These are phyloP conservation scores for Fomes fomentarius DNA, from an alignment of 1,284 basidiomycete species.

Conservation along the genomic window DNA sequence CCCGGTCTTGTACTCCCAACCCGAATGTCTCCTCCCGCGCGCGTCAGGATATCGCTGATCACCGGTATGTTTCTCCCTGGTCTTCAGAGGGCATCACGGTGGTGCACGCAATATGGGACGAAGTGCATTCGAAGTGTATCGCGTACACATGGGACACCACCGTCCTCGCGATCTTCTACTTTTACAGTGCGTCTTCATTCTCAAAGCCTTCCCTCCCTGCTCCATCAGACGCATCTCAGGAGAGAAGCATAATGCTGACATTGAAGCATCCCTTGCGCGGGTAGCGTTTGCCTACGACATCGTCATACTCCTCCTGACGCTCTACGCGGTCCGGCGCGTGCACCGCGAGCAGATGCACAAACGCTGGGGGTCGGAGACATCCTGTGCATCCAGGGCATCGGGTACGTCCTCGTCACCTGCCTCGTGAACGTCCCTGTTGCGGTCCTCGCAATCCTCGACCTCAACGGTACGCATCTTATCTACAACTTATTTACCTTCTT, in stretches of 20 bases:
- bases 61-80: not conserved
- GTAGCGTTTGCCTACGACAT: slow-evolving; percentile 16
- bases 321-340: slow-evolving; percentile 14
- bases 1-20: too few species aligned
- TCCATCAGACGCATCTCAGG: too few species aligned
- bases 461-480: slow-evolving; percentile 6
- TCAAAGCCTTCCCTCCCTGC: not conserved
- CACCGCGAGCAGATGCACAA: not conserved
- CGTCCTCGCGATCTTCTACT: slow-evolving; percentile 12
- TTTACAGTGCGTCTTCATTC: slow-evolving; percentile 10
- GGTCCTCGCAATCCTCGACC: slow-evolving; percentile 14
- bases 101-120: slow-evolving; percentile 11
- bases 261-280: not conserved
- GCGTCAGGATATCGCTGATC: too few species aligned
- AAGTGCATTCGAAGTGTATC: not conserved
- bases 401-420: slow-evolving; percentile 19
- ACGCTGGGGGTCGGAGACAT: slow-evolving; percentile 12
- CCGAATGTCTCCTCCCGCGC: too few species aligned
- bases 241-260: too few species aligned
- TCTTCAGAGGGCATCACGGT: slow-evolving; percentile 10
- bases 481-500: not conserved
- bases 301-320: slow-evolving; percentile 14
- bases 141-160: slow-evolving; percentile 4
- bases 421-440: slow-evolving; percentile 14
- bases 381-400: slow-evolving; percentile 20